Percentiles rank a stretch among this genome's conserved stretches.
Evolutionary conservation across 345 rosid genomes (phyloP).

Genomic region (Eutrema yunnanense): DNA sequence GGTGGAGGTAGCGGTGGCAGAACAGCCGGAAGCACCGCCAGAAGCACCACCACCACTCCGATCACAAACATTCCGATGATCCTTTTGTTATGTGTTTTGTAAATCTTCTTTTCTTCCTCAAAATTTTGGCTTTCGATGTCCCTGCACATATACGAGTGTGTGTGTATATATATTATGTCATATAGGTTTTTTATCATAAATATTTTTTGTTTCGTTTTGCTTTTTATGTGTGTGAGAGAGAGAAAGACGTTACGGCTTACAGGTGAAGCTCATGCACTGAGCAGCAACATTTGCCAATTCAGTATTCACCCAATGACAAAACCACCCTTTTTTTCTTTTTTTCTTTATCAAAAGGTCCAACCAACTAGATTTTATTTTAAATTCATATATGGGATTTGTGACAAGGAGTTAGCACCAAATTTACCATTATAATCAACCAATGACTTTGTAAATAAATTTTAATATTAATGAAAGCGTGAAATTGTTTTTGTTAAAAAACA

Average conservation of each 20-base stretch:
- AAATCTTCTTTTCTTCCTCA: background rate
- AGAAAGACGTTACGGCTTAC: conserved; percentile 32
- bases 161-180: background rate
- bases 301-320: conserved; percentile 19
- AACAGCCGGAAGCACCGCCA: conserved; percentile 22
- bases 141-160: background rate
- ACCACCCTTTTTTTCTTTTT: background rate
- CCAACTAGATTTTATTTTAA: background rate
- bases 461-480: background rate
- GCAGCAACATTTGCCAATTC: conserved; percentile 1
- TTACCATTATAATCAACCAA: background rate
- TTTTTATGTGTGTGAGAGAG: conserved; percentile 21
- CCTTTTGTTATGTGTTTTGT: background rate
- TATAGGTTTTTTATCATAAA: background rate
- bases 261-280: conserved; percentile 37
- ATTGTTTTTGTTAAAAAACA: background rate
- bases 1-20: conserved; percentile 31
- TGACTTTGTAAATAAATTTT: background rate
- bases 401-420: background rate
- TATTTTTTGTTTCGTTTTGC: conserved; percentile 8
- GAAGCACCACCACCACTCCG: conserved; percentile 3
- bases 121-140: background rate
- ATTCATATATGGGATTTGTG: background rate
- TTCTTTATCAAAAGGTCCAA: background rate
- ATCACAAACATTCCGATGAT: conserved; percentile 2